These are phyloP conservation scores for Crotalaria pallida DNA, from an alignment of 306 rosid genomes.

Conservation along the genomic window DNA sequence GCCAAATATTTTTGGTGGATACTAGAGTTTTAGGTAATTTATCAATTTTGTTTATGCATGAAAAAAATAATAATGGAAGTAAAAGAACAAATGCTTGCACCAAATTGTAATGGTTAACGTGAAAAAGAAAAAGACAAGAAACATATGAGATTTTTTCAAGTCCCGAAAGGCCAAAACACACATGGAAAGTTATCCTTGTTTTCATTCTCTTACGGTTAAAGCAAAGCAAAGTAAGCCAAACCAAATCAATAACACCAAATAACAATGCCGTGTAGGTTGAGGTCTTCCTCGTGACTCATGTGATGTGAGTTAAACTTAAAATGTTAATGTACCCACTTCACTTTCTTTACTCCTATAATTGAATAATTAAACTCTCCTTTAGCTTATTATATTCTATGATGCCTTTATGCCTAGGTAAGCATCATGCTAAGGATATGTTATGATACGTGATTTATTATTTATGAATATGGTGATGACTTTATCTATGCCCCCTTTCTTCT, in stretches of 20 bases:
- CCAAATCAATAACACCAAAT: neutral
- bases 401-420: conserved; percentile 10
- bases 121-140: neutral
- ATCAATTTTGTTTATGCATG: neutral
- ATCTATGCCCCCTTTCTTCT: neutral
- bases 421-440: neutral
- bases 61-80: neutral
- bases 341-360: neutral
- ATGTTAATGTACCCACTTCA: neutral
- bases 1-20: neutral
- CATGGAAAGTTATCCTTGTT: neutral
- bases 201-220: conserved; percentile 12
- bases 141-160: neutral
- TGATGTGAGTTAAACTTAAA: neutral
- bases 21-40: neutral
- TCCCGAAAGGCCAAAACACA: neutral
- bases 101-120: neutral
- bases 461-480: neutral
- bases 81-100: neutral
- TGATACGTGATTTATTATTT: neutral
- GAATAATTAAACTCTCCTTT: neutral
- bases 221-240: conserved; percentile 10
- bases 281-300: conserved; percentile 13
- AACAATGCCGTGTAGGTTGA: conserved; percentile 25
- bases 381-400: neutral